Conservation (phyloP, 169 alveolate genomes). For the Plasmodium coatneyi region DNA sequence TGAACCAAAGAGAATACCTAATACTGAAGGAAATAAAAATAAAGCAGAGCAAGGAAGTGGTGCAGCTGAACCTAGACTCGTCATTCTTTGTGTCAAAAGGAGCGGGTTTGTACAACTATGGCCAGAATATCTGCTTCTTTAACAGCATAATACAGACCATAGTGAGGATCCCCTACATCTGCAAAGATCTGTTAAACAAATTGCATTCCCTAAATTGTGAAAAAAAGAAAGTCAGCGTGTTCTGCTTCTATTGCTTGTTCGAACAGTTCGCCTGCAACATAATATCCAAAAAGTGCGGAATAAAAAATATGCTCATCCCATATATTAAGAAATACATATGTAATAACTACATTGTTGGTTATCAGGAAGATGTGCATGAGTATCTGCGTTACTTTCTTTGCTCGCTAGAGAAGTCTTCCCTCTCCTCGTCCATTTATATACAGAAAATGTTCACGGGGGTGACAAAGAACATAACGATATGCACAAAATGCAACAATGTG, state of each 20-base stretch:
- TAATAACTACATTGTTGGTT: constrained; percentile 77
- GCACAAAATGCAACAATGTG: constrained; percentile 76
- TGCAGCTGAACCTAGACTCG: constrained; percentile 39
- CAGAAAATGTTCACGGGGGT: constrained; percentile 68
- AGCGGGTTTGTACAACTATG: constrained; percentile 84
- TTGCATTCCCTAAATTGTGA: constrained; percentile 77
- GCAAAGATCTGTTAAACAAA: constrained; percentile 77
- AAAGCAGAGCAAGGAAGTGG: constrained; percentile 33
- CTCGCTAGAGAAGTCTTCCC: constrained; percentile 79
- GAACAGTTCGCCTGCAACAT: constrained; percentile 77
- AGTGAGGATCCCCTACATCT: constrained; percentile 79
- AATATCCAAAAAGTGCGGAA: constrained; percentile 56
- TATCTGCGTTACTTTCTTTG: constrained; percentile 80
- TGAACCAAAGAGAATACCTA: constrained; percentile 28
- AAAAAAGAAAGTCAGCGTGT: constrained; percentile 56
- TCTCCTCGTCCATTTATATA: constrained; percentile 37
- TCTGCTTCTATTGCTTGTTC: constrained; percentile 81
- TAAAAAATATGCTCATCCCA: constrained; percentile 74
- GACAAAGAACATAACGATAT: constrained; percentile 43
- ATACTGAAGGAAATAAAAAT: constrained; percentile 59
- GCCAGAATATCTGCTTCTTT: constrained; percentile 84
- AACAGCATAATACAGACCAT: constrained; percentile 82
- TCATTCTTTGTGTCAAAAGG: constrained; percentile 75
- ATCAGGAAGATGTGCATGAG: constrained; percentile 83
- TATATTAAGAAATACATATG: constrained; percentile 80